Percentiles rank a stretch among this genome's conserved stretches.
Conservation (phyloP, 176 grass and related monocot species). For the Hyparrhenia diplandra region DNA sequence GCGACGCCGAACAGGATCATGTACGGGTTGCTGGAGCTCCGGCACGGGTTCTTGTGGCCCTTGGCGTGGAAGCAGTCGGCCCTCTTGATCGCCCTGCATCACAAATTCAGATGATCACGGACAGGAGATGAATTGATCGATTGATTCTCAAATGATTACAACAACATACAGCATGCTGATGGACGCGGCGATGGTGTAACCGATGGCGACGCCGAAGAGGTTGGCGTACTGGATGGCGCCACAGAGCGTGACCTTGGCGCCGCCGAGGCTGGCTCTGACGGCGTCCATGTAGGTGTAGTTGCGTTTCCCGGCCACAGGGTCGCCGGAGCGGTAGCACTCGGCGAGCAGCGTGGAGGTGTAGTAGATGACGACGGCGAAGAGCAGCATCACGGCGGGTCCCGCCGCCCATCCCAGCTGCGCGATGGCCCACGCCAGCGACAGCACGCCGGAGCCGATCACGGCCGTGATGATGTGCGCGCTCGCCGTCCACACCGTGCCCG, state of each 20-base stretch:
- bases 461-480: slow-evolving; percentile 95
- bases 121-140: neutral
- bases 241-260: slow-evolving; percentile 49
- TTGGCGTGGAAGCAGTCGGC: slow-evolving; percentile 56
- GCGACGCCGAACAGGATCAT: slow-evolving; percentile 56
- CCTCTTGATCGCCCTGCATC: slow-evolving; percentile 41
- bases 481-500: slow-evolving; percentile 89
- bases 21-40: slow-evolving; percentile 53
- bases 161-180: slow-evolving; percentile 56
- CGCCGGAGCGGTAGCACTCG: slow-evolving; percentile 88
- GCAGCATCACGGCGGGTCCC: slow-evolving; percentile 82
- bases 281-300: slow-evolving; percentile 97
- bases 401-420: slow-evolving; percentile 86
- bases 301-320: slow-evolving; percentile 59
- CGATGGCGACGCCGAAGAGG: slow-evolving; percentile 72
- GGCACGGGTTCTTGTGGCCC: slow-evolving; percentile 33
- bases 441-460: slow-evolving; percentile 86
- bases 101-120: neutral
- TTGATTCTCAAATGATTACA: no score
- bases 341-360: slow-evolving; percentile 87
- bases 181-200: slow-evolving; percentile 69
- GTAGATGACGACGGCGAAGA: slow-evolving; percentile 89
- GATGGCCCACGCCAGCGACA: slow-evolving; percentile 89
- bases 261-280: slow-evolving; percentile 71
- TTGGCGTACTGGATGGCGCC: slow-evolving; percentile 63